Percentiles rank a stretch among this genome's conserved stretches.
Conservation (phyloP, 257 asterid genomes). For the Solanum boliviense region DNA sequence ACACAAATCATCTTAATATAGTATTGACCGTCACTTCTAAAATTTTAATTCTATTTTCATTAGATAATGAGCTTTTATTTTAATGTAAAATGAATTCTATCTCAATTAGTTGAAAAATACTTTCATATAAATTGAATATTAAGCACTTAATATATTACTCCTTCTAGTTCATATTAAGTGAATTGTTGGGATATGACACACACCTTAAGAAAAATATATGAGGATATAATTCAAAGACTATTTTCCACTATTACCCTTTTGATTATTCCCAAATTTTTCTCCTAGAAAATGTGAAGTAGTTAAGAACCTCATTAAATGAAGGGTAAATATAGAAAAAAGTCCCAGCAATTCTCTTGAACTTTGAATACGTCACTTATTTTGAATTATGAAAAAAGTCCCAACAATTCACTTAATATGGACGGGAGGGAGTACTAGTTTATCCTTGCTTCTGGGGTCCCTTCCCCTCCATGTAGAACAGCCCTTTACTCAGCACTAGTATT, state of each 20-base stretch:
- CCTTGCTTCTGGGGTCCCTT: background rate
- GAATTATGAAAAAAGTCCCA: background rate
- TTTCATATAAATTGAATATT: background rate
- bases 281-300: background rate
- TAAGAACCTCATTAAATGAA: background rate
- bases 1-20: background rate
- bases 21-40: background rate
- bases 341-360: background rate
- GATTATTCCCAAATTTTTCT: background rate
- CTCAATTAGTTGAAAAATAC: background rate
- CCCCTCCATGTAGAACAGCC: background rate
- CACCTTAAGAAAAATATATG: background rate
- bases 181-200: background rate
- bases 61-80: background rate
- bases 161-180: background rate
- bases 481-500: background rate
- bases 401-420: background rate
- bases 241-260: background rate
- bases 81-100: background rate
- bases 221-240: background rate
- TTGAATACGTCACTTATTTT: background rate
- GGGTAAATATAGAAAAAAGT: background rate
- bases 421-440: background rate
- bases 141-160: background rate
- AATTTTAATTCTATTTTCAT: background rate